Conservation (phyloP, 768 basidiomycete species). For the Suillus variegatus region DNA sequence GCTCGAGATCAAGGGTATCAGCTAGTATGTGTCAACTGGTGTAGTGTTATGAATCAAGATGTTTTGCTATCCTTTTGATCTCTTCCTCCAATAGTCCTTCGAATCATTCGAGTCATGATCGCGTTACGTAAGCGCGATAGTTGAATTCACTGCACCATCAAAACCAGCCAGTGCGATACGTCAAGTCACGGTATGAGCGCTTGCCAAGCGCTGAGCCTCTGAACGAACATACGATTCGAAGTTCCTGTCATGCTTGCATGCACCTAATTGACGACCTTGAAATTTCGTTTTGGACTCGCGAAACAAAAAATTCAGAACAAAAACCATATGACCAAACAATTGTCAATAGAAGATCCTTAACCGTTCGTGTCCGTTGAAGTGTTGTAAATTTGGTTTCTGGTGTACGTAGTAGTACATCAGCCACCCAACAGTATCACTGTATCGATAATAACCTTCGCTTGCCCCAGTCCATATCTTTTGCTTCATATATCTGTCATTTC, state of each 20-base stretch:
- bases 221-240: background rate
- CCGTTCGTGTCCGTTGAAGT: constrained; percentile 1
- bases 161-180: background rate
- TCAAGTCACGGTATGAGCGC: background rate
- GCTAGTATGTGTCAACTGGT: background rate
- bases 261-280: background rate
- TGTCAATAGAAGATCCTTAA: constrained; percentile 18
- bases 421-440: background rate
- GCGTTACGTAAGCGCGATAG: constrained; percentile 9
- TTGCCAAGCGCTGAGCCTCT: background rate
- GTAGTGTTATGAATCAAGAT: background rate
- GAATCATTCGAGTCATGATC: constrained; percentile 8
- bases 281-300: background rate
- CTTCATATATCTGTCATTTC: constrained; percentile 1
- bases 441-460: constrained; percentile 1
- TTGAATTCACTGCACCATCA: background rate
- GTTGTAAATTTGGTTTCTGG: constrained; percentile 1
- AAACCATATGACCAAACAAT: constrained; percentile 23
- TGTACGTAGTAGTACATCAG: constrained; percentile 5
- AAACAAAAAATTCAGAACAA: background rate
- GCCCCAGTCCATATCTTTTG: background rate
- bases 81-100: constrained; percentile 7
- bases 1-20: constrained; percentile 7
- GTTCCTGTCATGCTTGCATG: background rate
- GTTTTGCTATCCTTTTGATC: background rate